Evolutionary conservation across 768 basidiomycete genomes (phyloP), one percentile per base, ranked within the genome.

Genomic region (Gymnopilus junonius): DNA sequence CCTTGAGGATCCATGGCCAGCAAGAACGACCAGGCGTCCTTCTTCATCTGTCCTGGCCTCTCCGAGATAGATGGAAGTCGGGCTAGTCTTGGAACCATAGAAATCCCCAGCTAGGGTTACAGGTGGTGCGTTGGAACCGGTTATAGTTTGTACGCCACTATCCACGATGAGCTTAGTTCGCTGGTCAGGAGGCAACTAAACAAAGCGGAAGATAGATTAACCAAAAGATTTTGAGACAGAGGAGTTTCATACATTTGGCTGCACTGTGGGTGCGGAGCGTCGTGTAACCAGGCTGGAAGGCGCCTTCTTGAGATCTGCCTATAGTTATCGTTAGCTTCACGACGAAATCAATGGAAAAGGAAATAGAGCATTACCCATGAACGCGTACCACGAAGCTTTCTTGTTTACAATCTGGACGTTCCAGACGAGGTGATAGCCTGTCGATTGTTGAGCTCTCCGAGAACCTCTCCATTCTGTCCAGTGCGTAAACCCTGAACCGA

Each of bases 381-480:
- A 67, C 8, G 61, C 50, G 46, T 57, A 64, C 66, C 66, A 67
- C 10, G 75, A 54, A 7, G 69, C 64, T 55, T 78, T 79, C 57
- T 69, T 71, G 60, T 79, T 79, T 7, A 74, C 74, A n/a, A 77
- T 71, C 35, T 76, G 67, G 31, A 77, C 66, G 2, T 51, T 71
- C 77, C 77, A 78, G 1, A 43, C 48, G 12, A 77, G 55, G 2
- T 61, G 48, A 53, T 63, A 77, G 14, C 65, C 61, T 37, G 59
- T 54, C 11, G n/a, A n/a, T 58, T 58, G 48, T 71, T 75, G 59
- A 75, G 59, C 63, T 77, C 45, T 48, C 45, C 77, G 14, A 77
- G 69, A 21, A 70, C 63, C 17, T 63, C 67, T 21, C 69, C 70
- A 37, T 69, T 58, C 14, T 42, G 34, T 21, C 71, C 69, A 71